A percentile compares a stretch with the other conserved stretches of the same genome.
These are phyloP conservation scores for Serendipita sp. DNA, from an alignment of 768 basidiomycete genomes.

Conservation along the genomic window DNA sequence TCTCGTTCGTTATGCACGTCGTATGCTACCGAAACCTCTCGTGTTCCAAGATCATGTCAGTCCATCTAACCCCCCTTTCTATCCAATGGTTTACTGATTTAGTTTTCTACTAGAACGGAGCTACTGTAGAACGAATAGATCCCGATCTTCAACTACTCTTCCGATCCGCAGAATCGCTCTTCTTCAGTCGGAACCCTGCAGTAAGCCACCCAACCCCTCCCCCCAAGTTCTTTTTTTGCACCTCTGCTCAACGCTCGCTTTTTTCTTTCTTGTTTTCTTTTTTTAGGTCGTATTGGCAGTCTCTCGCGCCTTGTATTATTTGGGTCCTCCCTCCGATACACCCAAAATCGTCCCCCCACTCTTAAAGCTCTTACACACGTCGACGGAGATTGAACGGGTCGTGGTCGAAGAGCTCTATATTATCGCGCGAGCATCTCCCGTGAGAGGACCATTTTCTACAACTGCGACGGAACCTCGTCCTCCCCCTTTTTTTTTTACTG, in stretches of 20 bases:
- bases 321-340: conserved; percentile 40
- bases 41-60: conserved; percentile 2
- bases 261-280: conserved; percentile 63
- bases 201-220: too few species aligned
- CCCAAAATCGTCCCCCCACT: conserved; percentile 52
- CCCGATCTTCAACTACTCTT: conserved; percentile 62
- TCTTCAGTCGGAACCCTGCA: conserved; percentile 77
- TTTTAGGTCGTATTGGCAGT: conserved; percentile 65
- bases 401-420: conserved; percentile 54
- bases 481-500: not conserved
- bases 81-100: not conserved
- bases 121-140: conserved; percentile 38
- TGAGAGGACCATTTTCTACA: conserved; percentile 23
- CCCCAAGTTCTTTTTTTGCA: too few species aligned
- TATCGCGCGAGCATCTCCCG: conserved; percentile 50
- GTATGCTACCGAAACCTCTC: conserved; percentile 59
- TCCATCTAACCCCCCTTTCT: not conserved
- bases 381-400: conserved; percentile 55
- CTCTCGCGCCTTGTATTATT: conserved; percentile 57
- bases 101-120: not conserved
- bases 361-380: conserved; percentile 47
- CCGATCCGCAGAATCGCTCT: conserved; percentile 53
- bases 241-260: conserved; percentile 14
- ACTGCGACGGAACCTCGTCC: not conserved
- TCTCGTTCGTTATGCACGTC: conserved; percentile 64